A percentile compares a stretch with the other conserved stretches of the same genome.
Evolutionary conservation across 129 eudicot genomes (phyloP).

Genomic region (Tagetes patula): DNA sequence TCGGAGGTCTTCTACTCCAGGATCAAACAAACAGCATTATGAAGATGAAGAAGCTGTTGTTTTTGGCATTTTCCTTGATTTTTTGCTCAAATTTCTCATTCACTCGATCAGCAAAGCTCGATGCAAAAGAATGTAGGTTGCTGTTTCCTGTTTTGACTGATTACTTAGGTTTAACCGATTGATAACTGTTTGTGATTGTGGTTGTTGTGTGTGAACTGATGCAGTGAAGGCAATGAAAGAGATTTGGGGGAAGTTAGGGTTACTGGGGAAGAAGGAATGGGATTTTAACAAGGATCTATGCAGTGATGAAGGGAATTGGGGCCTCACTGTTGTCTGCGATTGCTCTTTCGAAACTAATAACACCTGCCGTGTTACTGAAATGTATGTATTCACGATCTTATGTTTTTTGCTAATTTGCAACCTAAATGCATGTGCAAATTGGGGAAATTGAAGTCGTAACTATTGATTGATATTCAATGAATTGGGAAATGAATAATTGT

Average conservation of each 20-base stretch:
- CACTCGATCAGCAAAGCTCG: constrained; percentile 22
- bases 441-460: constrained; percentile 1
- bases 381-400: constrained; percentile 42
- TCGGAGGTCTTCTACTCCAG: constrained; percentile 7
- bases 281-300: constrained; percentile 63
- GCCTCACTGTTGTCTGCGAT: constrained; percentile 46
- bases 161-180: background rate
- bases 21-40: constrained; percentile 5
- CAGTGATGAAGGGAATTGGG: constrained; percentile 65
- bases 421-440: background rate
- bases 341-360: constrained; percentile 52
- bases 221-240: constrained; percentile 56
- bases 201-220: constrained; percentile 14
- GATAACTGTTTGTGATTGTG: background rate
- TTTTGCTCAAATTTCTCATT: constrained; percentile 7
- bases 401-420: background rate
- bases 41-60: constrained; percentile 11
- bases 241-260: constrained; percentile 39
- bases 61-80: constrained; percentile 18
- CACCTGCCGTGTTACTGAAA: constrained; percentile 52
- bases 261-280: constrained; percentile 63
- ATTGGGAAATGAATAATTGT: background rate
- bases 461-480: background rate
- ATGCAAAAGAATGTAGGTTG: constrained; percentile 24
- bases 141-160: background rate